Evolutionary conservation across 805 yeast genomes (phyloP), one percentile per base, ranked within the genome.

Genomic region (Kluyveromyces siamensis): DNA sequence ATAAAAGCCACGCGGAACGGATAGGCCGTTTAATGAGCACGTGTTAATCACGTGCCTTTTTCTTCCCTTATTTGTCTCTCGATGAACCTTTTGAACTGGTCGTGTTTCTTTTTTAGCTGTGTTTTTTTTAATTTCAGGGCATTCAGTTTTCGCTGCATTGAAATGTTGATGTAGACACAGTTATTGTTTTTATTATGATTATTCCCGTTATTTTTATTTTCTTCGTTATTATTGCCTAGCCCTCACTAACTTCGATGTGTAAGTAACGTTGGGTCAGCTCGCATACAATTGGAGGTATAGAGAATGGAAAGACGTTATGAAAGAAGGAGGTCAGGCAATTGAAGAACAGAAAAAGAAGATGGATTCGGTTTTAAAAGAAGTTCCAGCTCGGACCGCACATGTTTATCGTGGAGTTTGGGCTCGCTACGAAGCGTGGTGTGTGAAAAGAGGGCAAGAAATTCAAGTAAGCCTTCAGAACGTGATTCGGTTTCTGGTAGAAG

Each of bases 401-500:
- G 13, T 43, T 13, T 43, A 43, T 38, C 38, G 45, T n/a, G 36
- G 39, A 14, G 4, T 36, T 10, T 43, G 45, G 45, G 39, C 19
- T 6, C 19, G 16, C 3, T 43, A 43, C 27, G 18, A n/a, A n/a
- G 27, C 18, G 18, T 43, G 45, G 45, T 25, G 35, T 37, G 13
- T n/a, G 17, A 16, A 19, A n/a, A 19, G 25, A n/a, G 17, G n/a
- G 17, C 14, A 30, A 7, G 35, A 30, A 13, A 13, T 30, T 30
- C 11, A 10, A 10, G 3, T 30, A 13, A 30, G 35, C 2, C 4
- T 30, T 13, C 14, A 11, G 11, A 30, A 30, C 3, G 35, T 30
- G 54, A 50, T 41, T 45, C 51, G 45, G 37, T 46, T 35, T 19
- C 4, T 41, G 11, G 36, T 17, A 18, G 17, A 35, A 8, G 35